These are phyloP conservation scores for Avicennia marina DNA, from an alignment of 257 asterid genomes.

Conservation along the genomic window DNA sequence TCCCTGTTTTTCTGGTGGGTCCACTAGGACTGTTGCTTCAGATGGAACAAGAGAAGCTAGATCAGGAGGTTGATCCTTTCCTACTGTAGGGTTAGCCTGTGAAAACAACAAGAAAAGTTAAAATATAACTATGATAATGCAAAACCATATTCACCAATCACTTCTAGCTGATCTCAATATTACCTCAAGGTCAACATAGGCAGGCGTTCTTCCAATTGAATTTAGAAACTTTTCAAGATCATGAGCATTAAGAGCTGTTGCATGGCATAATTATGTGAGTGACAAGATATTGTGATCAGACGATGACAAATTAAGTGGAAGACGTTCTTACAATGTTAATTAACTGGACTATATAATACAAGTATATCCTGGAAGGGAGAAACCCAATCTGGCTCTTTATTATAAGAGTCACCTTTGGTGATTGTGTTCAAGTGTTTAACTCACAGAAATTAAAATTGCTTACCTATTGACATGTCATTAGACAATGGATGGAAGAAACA, in stretches of 20 bases:
- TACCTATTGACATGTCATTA: constrained; percentile 77
- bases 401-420: too few relatives aligned
- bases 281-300: too few relatives aligned
- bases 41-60: constrained; percentile 81
- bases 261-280: background rate
- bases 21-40: constrained; percentile 41
- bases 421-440: too few relatives aligned
- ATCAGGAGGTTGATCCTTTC: constrained; percentile 98
- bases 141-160: background rate
- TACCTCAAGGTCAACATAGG: constrained; percentile 94
- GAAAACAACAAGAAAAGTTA: constrained; percentile 11
- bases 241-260: constrained; percentile 2
- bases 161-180: constrained; percentile 9
- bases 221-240: constrained; percentile 79
- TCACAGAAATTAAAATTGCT: constrained; percentile 20
- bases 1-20: constrained; percentile 32
- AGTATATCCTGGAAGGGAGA: constrained; percentile 9
- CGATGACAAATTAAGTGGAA: background rate
- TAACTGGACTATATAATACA: background rate
- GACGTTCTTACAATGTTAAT: background rate
- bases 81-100: constrained; percentile 83
- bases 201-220: constrained; percentile 66
- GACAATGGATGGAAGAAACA: constrained; percentile 95
- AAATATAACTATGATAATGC: background rate
- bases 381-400: background rate